Conservation (phyloP, 306 rosid genomes). For the Glycine soja region DNA sequence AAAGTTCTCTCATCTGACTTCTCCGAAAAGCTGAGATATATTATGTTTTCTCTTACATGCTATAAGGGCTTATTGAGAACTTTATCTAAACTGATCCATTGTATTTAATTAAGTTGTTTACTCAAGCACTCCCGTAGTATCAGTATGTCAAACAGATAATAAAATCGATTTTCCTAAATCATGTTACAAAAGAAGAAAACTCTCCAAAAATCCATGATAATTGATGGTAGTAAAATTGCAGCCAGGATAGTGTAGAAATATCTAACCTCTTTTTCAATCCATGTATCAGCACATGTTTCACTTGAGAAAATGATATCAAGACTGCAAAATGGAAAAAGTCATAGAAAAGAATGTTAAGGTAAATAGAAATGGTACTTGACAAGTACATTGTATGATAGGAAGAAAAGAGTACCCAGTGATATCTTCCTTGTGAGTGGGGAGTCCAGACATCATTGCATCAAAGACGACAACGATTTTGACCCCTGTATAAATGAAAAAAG, state of each 20-base stretch:
- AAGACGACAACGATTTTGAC: constrained; percentile 89
- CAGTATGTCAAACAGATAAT: background rate
- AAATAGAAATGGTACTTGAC: no score
- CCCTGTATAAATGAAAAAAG: constrained; percentile 51
- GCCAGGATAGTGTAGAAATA: constrained; percentile 26
- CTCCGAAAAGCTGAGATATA: background rate
- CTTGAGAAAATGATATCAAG: constrained; percentile 77
- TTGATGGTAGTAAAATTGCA: background rate
- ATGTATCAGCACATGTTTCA: constrained; percentile 89
- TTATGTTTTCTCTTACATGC: background rate
- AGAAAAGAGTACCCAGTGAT: constrained; percentile 70
- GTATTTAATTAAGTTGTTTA: background rate
- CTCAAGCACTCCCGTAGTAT: background rate
- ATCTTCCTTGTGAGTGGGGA: constrained; percentile 79
- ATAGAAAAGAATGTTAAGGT: no score
- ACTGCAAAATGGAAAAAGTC: constrained; percentile 58
- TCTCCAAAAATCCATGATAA: constrained; percentile 13
- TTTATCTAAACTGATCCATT: background rate
- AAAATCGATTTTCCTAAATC: constrained; percentile 16
- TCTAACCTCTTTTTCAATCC: constrained; percentile 96
- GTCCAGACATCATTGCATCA: constrained; percentile 94
- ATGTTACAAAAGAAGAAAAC: constrained; percentile 1
- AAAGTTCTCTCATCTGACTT: background rate
- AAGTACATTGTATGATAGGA: background rate
- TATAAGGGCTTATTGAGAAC: background rate